Base-by-base conservation (phyloP, 129 eudicot species). In the Erigeron canadensis region DNA sequence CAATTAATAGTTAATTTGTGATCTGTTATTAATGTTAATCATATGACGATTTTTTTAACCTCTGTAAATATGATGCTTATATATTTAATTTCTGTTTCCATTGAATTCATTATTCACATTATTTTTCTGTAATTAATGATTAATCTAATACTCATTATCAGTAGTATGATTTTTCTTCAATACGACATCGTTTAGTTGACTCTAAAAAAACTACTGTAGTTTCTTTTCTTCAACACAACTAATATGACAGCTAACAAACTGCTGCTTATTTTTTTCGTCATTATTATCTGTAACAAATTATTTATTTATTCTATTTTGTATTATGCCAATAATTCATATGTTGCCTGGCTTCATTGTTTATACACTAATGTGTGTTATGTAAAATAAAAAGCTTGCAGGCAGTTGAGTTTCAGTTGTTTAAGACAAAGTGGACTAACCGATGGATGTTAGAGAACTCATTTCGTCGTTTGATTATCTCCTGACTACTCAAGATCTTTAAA, bases 401-500 rank as follows among this genome's bases (percentile, higher is more conserved):
- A 19, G 23, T 43, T 53, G 6, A 23, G 37, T 41, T 62, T 37
- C 39, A 8, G 21, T 8, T n/a, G 63, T 21, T 51, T 10, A 42
- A 22, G 19, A 67, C 47, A 63, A 62, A 51, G 60, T 18, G 75
- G 56, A 60, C 69, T 69, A 41, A 16, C 63, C 10, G 50, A 82
- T 82, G 77, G 80, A 76, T 71, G 74, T 47, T 34, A 57, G 76
- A 72, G 71, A 76, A 69, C 3, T 50, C 18, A 44, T 34, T 71
- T 41, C 70, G 66, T 63, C n/a, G 44, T 78, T 67, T 68, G 77
- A 74, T 37, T 56, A n/a, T 63, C 21, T 34, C 73, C 62, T 68
- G 74, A 74, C 40, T 56, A n/a, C 58, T 62, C 60, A 61, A 21
- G 39, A 65, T 64, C 39, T 73, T 48, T 57, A 39, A 21, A n/a